These are phyloP conservation scores for Aspergillus calidoustus DNA, from an alignment of 2,329 filamentous ascomycete genomes.

Conservation along the genomic window DNA sequence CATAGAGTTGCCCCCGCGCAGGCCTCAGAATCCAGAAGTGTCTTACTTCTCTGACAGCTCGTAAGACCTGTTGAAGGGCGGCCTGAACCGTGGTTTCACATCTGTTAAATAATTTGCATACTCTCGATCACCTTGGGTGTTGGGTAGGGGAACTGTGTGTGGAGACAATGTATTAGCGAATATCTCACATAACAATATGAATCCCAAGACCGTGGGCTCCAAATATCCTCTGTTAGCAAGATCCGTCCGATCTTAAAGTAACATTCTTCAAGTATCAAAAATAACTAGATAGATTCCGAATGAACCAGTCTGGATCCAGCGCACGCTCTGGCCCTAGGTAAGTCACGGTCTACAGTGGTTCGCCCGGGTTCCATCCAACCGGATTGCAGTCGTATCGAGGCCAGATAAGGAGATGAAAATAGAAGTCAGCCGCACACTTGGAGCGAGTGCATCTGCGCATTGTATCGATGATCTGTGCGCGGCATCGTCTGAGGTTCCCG, in stretches of 20 bases:
- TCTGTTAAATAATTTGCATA: not conserved
- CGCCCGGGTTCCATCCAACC: not conserved
- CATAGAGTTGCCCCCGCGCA: constrained; percentile 7
- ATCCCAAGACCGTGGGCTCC: not conserved
- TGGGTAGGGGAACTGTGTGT: not conserved
- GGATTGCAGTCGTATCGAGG: not conserved
- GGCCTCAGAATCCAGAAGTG: constrained; percentile 8
- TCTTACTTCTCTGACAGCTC: constrained; percentile 14
- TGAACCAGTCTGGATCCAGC: not conserved
- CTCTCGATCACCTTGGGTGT: not conserved
- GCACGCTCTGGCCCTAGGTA: not conserved
- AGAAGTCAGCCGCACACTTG: not conserved
- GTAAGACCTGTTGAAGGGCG: constrained; percentile 1
- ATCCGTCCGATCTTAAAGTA: not conserved
- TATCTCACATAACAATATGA: not conserved
- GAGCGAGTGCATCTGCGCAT: not conserved
- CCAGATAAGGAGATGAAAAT: constrained; percentile 1
- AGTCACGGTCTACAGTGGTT: no score
- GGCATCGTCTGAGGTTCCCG: no score
- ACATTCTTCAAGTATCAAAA: not conserved
- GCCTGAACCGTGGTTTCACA: not conserved
- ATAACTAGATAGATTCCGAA: constrained; percentile 1
- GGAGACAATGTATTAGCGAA: not conserved
- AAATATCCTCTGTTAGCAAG: constrained; percentile 1
- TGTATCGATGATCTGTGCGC: no score